Conservation (phyloP, 106 monocot genomes). For the Gastrodia elata region DNA sequence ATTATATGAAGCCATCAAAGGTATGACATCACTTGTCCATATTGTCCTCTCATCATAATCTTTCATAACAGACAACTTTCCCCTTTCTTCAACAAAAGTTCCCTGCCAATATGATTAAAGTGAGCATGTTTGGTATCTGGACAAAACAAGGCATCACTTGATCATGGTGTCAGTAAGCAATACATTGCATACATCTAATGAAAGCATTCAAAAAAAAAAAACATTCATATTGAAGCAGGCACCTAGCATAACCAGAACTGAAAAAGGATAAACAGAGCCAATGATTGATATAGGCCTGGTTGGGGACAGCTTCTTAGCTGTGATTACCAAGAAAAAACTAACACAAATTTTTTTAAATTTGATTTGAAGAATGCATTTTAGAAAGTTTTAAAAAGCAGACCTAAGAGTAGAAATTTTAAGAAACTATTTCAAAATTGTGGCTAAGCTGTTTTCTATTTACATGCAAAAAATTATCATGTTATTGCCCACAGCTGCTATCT, state of each 20-base stretch:
- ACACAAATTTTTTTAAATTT: too few relatives aligned
- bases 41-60: slow-evolving; percentile 88
- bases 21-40: slow-evolving; percentile 74
- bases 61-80: slow-evolving; percentile 64
- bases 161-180: neutral
- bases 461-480: too few relatives aligned
- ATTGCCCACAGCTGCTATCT: too few relatives aligned
- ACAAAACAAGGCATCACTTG: neutral
- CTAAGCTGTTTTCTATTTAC: too few relatives aligned
- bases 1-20: slow-evolving; percentile 77
- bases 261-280: neutral
- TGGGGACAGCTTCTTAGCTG: too few relatives aligned
- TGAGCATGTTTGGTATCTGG: neutral
- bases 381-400: too few relatives aligned
- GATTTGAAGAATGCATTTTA: too few relatives aligned
- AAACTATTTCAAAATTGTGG: too few relatives aligned
- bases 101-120: slow-evolving; percentile 28
- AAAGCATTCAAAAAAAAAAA: too few relatives aligned
- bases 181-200: neutral
- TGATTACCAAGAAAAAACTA: too few relatives aligned
- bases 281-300: neutral
- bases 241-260: neutral
- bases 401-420: too few relatives aligned
- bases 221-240: neutral
- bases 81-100: slow-evolving; percentile 68